Percentiles rank a stretch among this genome's conserved stretches.
Evolutionary conservation across 2,329 filamentous ascomycete genomes (phyloP).

Genomic region (Diaporthe humulicola): DNA sequence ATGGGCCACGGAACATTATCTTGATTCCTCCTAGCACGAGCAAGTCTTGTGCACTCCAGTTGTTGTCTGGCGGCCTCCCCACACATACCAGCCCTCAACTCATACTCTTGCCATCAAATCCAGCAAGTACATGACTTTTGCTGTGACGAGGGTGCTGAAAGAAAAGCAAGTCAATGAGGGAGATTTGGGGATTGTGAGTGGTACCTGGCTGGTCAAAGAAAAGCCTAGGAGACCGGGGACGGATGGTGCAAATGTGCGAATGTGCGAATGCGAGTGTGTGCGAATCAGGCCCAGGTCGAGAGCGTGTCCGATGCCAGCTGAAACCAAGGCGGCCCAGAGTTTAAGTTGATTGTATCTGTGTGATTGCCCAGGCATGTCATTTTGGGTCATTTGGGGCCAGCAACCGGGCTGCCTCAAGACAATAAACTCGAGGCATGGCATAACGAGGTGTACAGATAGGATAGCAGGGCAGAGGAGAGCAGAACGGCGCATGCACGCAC

Average conservation of each 20-base stretch:
- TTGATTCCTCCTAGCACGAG: conserved; percentile 7
- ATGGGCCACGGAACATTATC: conserved; percentile 4
- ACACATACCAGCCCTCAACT: not conserved
- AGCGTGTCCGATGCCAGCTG: conserved; percentile 25
- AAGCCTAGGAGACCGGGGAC: not conserved
- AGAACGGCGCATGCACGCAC: no score
- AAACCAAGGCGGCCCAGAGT: conserved; percentile 29
- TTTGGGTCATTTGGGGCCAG: conserved; percentile 12
- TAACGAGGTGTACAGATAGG: not conserved
- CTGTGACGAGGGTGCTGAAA: conserved; percentile 7
- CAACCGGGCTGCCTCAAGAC: conserved; percentile 23
- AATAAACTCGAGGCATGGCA: conserved; percentile 28
- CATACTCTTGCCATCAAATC: not conserved
- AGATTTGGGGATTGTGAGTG: conserved; percentile 7
- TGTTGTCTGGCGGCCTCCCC: conserved; percentile 21
- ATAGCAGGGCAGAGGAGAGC: not conserved
- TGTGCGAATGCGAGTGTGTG: conserved; percentile 10
- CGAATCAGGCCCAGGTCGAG: conserved; percentile 6
- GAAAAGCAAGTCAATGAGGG: not conserved
- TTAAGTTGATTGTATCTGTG: conserved; percentile 12
- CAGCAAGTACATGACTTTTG: not conserved
- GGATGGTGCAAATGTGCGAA: not conserved
- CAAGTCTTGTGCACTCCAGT: not conserved
- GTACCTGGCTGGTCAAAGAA: not conserved
- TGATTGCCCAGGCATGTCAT: not conserved